phyloP scores from a whole-genome alignment of 2,329 filamentous ascomycete species.

The Pezicula carpinea region DNA sequence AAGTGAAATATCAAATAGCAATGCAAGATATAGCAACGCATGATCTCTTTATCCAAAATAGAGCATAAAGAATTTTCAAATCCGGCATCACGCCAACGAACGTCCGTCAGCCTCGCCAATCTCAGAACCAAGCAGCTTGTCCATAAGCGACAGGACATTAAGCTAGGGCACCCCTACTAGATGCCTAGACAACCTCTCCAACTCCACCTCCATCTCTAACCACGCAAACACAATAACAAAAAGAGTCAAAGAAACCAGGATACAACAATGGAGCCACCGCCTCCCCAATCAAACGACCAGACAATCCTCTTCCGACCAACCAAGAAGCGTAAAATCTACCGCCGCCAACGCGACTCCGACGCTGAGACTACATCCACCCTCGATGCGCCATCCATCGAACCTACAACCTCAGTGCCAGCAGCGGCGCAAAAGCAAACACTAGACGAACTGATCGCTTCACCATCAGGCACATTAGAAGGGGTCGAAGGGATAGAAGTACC shows the following conservation, averaged over 20 bases:
- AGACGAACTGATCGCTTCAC: conserved; percentile 24
- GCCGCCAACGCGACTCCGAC: conserved; percentile 43
- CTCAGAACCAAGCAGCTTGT: too few species aligned
- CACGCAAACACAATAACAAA: not conserved
- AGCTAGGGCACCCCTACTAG: too few species aligned
- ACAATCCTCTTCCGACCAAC: conserved; percentile 42
- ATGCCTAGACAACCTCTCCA: too few species aligned
- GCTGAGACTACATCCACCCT: too few species aligned
- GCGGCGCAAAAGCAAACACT: conserved; percentile 18
- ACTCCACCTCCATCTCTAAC: too few species aligned
- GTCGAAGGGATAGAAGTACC: conserved; percentile 35
- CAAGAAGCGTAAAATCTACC: conserved; percentile 58
- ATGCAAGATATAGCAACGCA: too few species aligned
- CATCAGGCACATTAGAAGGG: conserved; percentile 8
- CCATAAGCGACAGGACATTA: too few species aligned
- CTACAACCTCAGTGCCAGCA: conserved; percentile 8
- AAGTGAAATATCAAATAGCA: too few species aligned
- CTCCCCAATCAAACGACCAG: not conserved
- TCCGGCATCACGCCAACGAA: too few species aligned
- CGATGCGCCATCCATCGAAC: conserved; percentile 13
- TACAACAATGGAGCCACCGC: not conserved
- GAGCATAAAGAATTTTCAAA: too few species aligned
- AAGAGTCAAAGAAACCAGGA: not conserved
- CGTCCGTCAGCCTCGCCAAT: too few species aligned
- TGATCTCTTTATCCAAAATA: too few species aligned